A percentile compares a stretch with the other conserved stretches of the same genome.
phyloP scores from a whole-genome alignment of 495 filamentous ascomycete genomes.

The Xylaria palmicola region DNA sequence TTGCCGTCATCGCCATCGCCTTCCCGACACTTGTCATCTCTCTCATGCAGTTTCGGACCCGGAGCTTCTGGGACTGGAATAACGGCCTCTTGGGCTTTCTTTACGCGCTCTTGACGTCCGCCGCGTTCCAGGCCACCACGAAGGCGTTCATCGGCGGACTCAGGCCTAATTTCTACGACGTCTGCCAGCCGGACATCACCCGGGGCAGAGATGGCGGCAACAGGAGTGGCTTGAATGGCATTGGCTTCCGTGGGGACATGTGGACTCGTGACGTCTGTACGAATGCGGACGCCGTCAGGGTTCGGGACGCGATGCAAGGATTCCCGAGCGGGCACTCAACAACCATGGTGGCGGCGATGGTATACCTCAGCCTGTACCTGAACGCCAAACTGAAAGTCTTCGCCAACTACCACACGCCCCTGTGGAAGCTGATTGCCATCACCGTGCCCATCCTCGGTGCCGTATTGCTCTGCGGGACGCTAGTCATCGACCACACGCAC shows the following conservation, averaged over 20 bases:
- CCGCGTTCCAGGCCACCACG: slow-evolving; percentile 55
- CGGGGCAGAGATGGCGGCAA: slow-evolving; percentile 21
- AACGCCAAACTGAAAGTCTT: slow-evolving; percentile 59
- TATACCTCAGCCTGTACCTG: slow-evolving; percentile 53
- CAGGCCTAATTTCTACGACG: slow-evolving; percentile 52
- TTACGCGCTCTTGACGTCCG: slow-evolving; percentile 50
- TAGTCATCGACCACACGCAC: slow-evolving; percentile 50
- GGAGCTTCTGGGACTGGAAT: slow-evolving; percentile 57
- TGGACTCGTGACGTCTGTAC: slow-evolving; percentile 52
- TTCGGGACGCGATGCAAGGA: slow-evolving; percentile 44
- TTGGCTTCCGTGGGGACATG: slow-evolving; percentile 49
- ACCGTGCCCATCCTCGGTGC: slow-evolving; percentile 51
- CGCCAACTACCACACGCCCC: slow-evolving; percentile 53
- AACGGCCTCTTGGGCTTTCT: slow-evolving; percentile 53
- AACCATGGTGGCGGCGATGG: slow-evolving; percentile 50
- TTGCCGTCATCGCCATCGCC: slow-evolving; percentile 38
- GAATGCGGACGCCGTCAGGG: slow-evolving; percentile 38
- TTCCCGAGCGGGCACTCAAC: slow-evolving; percentile 57
- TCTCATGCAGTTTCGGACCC: slow-evolving; percentile 48
- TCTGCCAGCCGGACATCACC: slow-evolving; percentile 46
- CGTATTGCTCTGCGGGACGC: slow-evolving; percentile 45
- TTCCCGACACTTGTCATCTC: slow-evolving; percentile 44
- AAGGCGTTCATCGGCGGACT: slow-evolving; percentile 55
- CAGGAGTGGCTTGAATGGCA: slow-evolving; percentile 30
- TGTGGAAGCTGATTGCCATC: slow-evolving; percentile 54